phyloP scores from a whole-genome alignment of 192 early-diverging fungal species.

The Cladochytrium replicatum region DNA sequence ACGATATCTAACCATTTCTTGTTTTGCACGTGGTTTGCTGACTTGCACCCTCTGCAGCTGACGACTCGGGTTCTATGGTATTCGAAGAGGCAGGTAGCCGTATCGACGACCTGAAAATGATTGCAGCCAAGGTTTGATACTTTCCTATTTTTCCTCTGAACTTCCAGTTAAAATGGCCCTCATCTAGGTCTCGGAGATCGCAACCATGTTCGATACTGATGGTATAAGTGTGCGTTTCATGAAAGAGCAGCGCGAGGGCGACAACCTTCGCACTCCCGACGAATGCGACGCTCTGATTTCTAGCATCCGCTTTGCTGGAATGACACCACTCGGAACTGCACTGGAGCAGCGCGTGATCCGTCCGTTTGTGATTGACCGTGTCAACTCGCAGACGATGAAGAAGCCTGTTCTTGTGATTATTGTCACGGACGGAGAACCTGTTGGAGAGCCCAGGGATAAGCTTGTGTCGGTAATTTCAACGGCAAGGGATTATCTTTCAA shows the following conservation, averaged over 20 bases:
- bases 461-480: slow-evolving; percentile 8
- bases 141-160: too few relatives aligned
- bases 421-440: slow-evolving; percentile 23
- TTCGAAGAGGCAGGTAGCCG: slow-evolving; percentile 20
- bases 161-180: too few relatives aligned
- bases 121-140: slow-evolving; percentile 12
- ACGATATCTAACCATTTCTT: too few relatives aligned
- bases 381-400: neutral
- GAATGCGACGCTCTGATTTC: slow-evolving; percentile 7
- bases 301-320: slow-evolving; percentile 15
- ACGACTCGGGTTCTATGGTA: slow-evolving; percentile 19
- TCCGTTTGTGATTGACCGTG: slow-evolving; percentile 7
- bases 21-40: neutral
- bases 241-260: slow-evolving; percentile 14
- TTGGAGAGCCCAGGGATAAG: slow-evolving; percentile 10
- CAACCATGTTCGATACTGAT: slow-evolving; percentile 17
- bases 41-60: too few relatives aligned
- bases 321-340: slow-evolving; percentile 20
- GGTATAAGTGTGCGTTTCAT: slow-evolving; percentile 22
- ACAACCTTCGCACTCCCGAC: slow-evolving; percentile 12
- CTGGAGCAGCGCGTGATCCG: slow-evolving; percentile 19
- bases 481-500: slow-evolving; percentile 2
- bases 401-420: slow-evolving; percentile 20
- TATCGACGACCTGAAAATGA: slow-evolving; percentile 18
- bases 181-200: slow-evolving; percentile 18